Percentiles rank a stretch among this genome's conserved stretches.
Conservation (phyloP, 164 flowering plant species). For the Echeveria elegans region DNA sequence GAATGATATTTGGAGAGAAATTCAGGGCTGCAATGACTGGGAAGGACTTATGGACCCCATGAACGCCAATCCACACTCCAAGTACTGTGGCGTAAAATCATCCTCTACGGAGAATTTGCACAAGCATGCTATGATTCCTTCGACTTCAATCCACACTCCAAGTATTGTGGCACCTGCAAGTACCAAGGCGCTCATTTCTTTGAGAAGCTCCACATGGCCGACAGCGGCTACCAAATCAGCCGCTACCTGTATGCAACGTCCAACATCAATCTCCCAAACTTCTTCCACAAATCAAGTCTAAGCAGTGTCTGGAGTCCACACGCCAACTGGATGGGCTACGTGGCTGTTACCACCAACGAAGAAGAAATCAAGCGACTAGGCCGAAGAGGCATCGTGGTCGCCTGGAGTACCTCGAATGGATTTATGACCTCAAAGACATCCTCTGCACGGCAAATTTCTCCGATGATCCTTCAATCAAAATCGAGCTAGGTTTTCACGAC, state of each 20-base stretch:
- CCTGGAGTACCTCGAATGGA: constrained; percentile 83
- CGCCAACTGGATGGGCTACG: constrained; percentile 88
- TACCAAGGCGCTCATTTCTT: constrained; percentile 44
- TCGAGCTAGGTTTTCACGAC: constrained; percentile 67
- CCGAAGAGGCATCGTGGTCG: constrained; percentile 55
- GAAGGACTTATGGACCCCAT: constrained; percentile 57
- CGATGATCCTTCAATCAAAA: constrained; percentile 39
- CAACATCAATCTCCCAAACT: constrained; percentile 67
- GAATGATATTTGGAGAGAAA: constrained; percentile 40
- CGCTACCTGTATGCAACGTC: constrained; percentile 63
- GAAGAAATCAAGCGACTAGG: constrained; percentile 46
- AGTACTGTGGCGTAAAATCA: constrained; percentile 52
- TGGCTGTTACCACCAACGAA: constrained; percentile 52
- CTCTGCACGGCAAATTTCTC: constrained; percentile 41
- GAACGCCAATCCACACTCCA: constrained; percentile 35
- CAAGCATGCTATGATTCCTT: constrained; percentile 79
- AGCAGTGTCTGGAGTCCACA: constrained; percentile 58
- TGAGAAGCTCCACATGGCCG: constrained; percentile 34
- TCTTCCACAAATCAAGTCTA: constrained; percentile 46
- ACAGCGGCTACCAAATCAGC: constrained; percentile 36
- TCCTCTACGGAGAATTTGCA: constrained; percentile 68
- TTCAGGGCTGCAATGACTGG: constrained; percentile 59
- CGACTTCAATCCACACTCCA: constrained; percentile 67
- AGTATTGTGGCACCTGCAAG: constrained; percentile 64
- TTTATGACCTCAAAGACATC: constrained; percentile 59